Evolutionary conservation across 495 filamentous ascomycete genomes (phyloP).

Genomic region (Podospora anserina): DNA sequence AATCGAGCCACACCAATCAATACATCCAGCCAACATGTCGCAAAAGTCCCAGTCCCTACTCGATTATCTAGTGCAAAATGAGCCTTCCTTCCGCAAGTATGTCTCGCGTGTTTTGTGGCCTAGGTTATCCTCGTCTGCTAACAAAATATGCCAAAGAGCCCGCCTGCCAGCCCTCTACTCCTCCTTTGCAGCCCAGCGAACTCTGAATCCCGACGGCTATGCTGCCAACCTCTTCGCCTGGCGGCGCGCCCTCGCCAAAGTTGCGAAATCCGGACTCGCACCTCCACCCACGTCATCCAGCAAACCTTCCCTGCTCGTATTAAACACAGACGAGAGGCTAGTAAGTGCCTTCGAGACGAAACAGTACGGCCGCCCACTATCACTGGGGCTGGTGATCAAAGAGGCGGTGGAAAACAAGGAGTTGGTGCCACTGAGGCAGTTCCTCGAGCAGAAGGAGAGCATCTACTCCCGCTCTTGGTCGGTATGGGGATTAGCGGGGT

Average conservation of each 20-base stretch:
- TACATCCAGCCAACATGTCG: not conserved
- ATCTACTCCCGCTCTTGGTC: conserved; percentile 57
- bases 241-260: conserved; percentile 67
- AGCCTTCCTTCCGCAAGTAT: conserved; percentile 46
- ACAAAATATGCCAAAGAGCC: conserved; percentile 47
- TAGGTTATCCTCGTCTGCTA: conserved; percentile 8
- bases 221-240: conserved; percentile 80
- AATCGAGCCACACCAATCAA: conserved; percentile 31
- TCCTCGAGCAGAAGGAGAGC: conserved; percentile 56
- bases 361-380: conserved; percentile 81
- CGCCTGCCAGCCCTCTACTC: conserved; percentile 92
- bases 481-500: conserved; percentile 59
- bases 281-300: conserved; percentile 51
- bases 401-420: conserved; percentile 67
- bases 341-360: conserved; percentile 66
- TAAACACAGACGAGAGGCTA: conserved; percentile 63
- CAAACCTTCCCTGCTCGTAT: conserved; percentile 46
- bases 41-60: conserved; percentile 31
- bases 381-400: conserved; percentile 71
- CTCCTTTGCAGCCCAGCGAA: conserved; percentile 75
- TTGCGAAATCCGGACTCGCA: conserved; percentile 58
- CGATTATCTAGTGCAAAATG: conserved; percentile 46
- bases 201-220: conserved; percentile 88
- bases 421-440: conserved; percentile 65
- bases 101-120: not conserved